Conservation (phyloP, 2,329 filamentous ascomycete species). For the Penicillium corylophilum region DNA sequence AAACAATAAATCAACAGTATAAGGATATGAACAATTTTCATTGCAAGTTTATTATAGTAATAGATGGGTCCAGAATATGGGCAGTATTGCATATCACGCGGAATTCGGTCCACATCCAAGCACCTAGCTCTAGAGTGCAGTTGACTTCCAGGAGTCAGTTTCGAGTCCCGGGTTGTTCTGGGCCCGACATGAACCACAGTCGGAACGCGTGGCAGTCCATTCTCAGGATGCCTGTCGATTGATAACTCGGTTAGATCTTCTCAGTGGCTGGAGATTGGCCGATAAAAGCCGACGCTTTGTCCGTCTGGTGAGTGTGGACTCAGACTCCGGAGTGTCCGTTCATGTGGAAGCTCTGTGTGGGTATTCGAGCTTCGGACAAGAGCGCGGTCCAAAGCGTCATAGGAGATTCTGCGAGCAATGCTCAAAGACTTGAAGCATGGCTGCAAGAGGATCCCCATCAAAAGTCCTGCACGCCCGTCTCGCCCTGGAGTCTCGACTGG, state of each 20-base stretch:
- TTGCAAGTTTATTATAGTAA: background rate
- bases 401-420: background rate
- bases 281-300: background rate
- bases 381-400: background rate
- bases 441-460: conserved; percentile 36
- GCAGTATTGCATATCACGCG: too few relatives aligned
- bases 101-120: background rate
- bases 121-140: background rate
- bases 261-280: background rate
- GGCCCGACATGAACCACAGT: background rate
- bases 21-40: background rate
- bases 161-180: background rate
- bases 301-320: background rate
- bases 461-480: conserved; percentile 73
- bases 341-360: background rate
- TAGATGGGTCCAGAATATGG: too few relatives aligned
- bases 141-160: background rate
- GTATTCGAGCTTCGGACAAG: background rate
- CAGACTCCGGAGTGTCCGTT: background rate
- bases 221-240: background rate
- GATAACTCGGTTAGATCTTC: background rate
- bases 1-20: background rate
- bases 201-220: background rate
- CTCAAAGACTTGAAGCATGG: background rate
- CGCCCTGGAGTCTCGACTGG: conserved; percentile 45